Percentiles rank a stretch among this genome's conserved stretches.
Conservation (phyloP, 139 green algal species). For the Picochlorum costavermella region DNA sequence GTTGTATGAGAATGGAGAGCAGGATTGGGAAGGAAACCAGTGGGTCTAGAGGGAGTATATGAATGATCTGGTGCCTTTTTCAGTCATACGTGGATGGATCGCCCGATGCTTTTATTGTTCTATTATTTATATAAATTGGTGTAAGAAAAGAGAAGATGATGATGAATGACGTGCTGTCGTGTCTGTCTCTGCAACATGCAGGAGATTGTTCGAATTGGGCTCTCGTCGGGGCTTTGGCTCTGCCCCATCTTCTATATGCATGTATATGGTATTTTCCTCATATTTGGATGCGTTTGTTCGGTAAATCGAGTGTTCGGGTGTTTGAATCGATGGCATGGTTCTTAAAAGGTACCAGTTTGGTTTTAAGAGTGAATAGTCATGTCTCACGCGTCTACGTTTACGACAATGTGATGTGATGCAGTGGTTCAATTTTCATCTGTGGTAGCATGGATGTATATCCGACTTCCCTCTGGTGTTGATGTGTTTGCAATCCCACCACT, state of each 20-base stretch:
- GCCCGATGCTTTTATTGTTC: no score
- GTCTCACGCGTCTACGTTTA: no score
- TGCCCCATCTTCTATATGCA: conserved; percentile 61
- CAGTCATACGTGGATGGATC: no score
- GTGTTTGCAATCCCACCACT: conserved; percentile 16
- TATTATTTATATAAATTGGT: no score
- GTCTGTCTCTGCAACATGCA: not conserved
- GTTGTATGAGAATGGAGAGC: conserved; percentile 32
- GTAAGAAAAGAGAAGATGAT: conserved; percentile 2
- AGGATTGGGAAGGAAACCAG: conserved; percentile 19
- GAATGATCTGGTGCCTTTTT: no score
- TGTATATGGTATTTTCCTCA: conserved; percentile 53
- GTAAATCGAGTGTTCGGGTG: conserved; percentile 27
- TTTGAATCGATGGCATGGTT: conserved; percentile 42
- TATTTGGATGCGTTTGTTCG: conserved; percentile 39
- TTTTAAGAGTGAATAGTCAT: no score
- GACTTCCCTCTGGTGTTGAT: conserved; percentile 30
- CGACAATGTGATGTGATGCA: conserved; percentile 4
- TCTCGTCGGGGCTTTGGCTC: conserved; percentile 26
- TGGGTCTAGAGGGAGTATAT: not conserved
- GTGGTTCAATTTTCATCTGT: conserved; percentile 23
- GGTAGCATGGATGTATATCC: conserved; percentile 37
- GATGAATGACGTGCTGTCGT: not conserved
- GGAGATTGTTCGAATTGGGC: conserved; percentile 10
- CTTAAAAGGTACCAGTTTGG: conserved; percentile 39